phyloP scores from a whole-genome alignment of 768 basidiomycete genomes.

The Lactifluus piperatus region DNA sequence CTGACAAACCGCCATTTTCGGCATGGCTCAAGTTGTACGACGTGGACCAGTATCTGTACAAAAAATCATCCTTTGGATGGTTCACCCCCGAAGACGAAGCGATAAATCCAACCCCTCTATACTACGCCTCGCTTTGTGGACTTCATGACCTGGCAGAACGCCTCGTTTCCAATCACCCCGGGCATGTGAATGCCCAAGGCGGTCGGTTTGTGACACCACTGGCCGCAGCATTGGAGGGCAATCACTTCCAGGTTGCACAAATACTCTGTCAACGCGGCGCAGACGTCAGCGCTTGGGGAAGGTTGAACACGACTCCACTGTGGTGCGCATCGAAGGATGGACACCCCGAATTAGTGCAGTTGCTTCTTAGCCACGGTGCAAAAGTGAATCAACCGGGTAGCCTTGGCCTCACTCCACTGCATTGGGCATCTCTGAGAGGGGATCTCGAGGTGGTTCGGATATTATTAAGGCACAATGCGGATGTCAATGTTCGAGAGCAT shows the following conservation, averaged over 20 bases:
- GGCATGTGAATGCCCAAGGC: not conserved
- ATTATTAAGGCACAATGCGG: not conserved
- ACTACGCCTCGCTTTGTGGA: not conserved
- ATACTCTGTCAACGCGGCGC: not conserved
- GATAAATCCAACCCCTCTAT: not conserved
- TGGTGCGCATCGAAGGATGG: not conserved
- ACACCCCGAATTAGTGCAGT: not conserved
- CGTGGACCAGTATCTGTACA: not conserved
- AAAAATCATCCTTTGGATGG: not conserved
- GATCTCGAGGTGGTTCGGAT: not conserved
- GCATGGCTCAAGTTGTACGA: not conserved
- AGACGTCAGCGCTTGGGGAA: not conserved
- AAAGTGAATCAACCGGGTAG: not conserved
- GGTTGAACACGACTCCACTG: not conserved
- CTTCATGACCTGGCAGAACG: not conserved
- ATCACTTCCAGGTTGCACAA: not conserved
- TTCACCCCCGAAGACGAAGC: not conserved
- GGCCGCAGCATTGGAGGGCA: not conserved
- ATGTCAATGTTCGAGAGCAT: conserved; percentile 22
- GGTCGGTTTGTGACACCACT: not conserved
- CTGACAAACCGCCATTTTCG: not conserved
- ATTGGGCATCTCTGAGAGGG: not conserved
- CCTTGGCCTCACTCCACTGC: not conserved
- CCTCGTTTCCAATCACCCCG: not conserved
- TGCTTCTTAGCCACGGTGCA: not conserved